These are phyloP conservation scores for Mycosphaerella sp. DNA, from an alignment of 2,329 filamentous ascomycete genomes.

Conservation along the genomic window DNA sequence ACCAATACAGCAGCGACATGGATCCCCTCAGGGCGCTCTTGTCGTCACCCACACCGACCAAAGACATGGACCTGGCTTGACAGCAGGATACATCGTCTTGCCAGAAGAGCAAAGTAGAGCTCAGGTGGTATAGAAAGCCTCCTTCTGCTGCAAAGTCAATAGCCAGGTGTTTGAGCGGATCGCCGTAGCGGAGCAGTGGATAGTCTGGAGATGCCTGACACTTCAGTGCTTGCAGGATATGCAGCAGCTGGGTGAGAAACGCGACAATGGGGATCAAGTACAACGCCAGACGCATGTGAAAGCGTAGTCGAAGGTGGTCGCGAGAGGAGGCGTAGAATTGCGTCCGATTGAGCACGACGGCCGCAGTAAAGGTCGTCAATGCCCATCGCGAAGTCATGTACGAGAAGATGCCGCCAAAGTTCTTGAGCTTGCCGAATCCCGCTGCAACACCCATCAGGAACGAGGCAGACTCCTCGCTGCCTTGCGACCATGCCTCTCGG, in stretches of 20 bases:
- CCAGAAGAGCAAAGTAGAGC: slow-evolving; percentile 65
- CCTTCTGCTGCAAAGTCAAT: slow-evolving; percentile 53
- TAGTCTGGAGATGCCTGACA: slow-evolving; percentile 66
- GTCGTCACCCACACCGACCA: slow-evolving; percentile 42
- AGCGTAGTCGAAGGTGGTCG: slow-evolving; percentile 68
- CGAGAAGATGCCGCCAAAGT: slow-evolving; percentile 77
- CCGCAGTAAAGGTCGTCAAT: slow-evolving; percentile 76
- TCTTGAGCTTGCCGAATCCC: slow-evolving; percentile 41
- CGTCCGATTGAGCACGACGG: slow-evolving; percentile 81
- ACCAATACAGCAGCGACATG: slow-evolving; percentile 66
- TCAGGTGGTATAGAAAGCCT: slow-evolving; percentile 64
- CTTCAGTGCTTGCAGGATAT: slow-evolving; percentile 75
- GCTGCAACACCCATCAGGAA: slow-evolving; percentile 27
- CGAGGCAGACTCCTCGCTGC: slow-evolving; percentile 22
- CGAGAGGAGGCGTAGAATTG: slow-evolving; percentile 89
- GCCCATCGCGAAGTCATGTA: slow-evolving; percentile 94
- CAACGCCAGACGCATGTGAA: slow-evolving; percentile 63
- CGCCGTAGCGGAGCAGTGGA: slow-evolving; percentile 44
- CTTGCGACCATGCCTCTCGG: slow-evolving; percentile 25
- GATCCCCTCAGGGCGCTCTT: slow-evolving; percentile 63
- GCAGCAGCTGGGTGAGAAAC: slow-evolving; percentile 61
- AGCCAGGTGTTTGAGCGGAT: slow-evolving; percentile 37
- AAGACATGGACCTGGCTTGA: slow-evolving; percentile 65
- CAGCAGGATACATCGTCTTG: slow-evolving; percentile 71
- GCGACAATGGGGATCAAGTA: slow-evolving; percentile 66